A percentile compares a stretch with the other conserved stretches of the same genome.
Evolutionary conservation across 1,284 basidiomycete species (phyloP).

Genomic region (Gastroboletus turbinatus): DNA sequence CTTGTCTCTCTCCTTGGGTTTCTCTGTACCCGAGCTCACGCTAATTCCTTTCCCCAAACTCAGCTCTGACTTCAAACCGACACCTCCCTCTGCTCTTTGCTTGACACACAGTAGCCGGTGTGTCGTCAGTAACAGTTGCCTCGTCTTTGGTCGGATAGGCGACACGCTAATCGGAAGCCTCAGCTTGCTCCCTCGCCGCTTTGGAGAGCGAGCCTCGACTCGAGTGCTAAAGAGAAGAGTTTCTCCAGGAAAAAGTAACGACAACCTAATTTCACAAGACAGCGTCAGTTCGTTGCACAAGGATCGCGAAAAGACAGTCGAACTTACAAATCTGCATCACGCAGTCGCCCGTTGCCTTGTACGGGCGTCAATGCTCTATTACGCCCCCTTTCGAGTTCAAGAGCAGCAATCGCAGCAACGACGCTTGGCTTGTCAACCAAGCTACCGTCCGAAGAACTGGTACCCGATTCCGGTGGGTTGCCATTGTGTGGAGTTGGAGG

Average conservation of each 20-base stretch:
- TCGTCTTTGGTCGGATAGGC: constrained; percentile 48
- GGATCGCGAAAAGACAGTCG: background rate
- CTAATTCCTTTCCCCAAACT: constrained; percentile 36
- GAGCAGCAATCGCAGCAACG: constrained; percentile 25
- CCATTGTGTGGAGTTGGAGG: constrained; percentile 13
- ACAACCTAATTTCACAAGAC: constrained; percentile 35
- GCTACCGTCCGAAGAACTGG: constrained; percentile 53
- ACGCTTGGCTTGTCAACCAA: constrained; percentile 42
- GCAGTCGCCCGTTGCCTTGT: constrained; percentile 45
- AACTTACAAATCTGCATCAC: constrained; percentile 45
- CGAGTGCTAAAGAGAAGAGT: constrained; percentile 48
- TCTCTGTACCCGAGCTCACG: constrained; percentile 43
- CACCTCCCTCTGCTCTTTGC: constrained; percentile 36
- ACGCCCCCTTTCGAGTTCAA: constrained; percentile 42
- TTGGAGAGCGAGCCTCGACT: constrained; percentile 54
- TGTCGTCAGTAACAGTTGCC: constrained; percentile 60
- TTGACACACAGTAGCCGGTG: constrained; percentile 59
- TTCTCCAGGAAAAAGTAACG: constrained; percentile 47
- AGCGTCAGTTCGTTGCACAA: background rate
- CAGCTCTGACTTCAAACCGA: constrained; percentile 52
- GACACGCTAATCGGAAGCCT: constrained; percentile 52
- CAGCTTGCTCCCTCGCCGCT: constrained; percentile 61
- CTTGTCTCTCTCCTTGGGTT: constrained; percentile 38
- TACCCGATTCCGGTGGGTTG: constrained; percentile 32
- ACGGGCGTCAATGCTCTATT: constrained; percentile 56